These are phyloP conservation scores for Colletotrichum acutatum DNA, from an alignment of 2,329 filamentous ascomycete species.

Conservation along the genomic window DNA sequence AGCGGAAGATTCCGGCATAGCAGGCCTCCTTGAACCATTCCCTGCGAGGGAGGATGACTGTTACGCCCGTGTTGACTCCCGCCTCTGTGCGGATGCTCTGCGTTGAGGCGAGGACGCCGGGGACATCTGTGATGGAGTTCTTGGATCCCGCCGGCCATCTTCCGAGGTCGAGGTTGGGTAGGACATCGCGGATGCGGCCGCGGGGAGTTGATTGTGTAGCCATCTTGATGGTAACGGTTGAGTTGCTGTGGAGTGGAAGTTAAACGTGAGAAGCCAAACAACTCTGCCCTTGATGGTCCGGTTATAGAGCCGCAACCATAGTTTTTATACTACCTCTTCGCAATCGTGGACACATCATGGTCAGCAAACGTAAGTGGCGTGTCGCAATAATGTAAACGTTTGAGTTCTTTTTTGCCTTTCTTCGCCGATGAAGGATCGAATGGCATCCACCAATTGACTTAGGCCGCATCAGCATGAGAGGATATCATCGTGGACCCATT, in stretches of 20 bases:
- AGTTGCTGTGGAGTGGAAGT: too few relatives aligned
- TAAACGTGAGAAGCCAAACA: neutral
- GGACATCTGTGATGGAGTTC: conserved; percentile 63
- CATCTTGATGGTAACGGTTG: neutral
- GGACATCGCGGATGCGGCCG: conserved; percentile 53
- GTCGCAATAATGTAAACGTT: neutral
- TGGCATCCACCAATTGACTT: neutral
- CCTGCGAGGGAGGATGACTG: conserved; percentile 57
- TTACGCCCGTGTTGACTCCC: conserved; percentile 60
- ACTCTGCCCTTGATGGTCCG: too few relatives aligned
- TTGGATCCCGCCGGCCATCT: conserved; percentile 55
- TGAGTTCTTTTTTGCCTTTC: neutral
- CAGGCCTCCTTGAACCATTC: conserved; percentile 57
- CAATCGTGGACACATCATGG: neutral
- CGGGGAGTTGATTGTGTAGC: conserved; percentile 31
- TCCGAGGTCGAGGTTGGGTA: conserved; percentile 57
- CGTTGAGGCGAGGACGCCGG: conserved; percentile 58
- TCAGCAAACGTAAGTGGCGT: neutral
- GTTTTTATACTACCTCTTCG: neutral
- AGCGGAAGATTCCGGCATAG: conserved; percentile 65
- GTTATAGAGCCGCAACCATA: too few relatives aligned
- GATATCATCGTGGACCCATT: neutral
- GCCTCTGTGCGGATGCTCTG: conserved; percentile 52
- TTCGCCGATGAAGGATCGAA: neutral
- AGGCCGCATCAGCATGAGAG: neutral